These are phyloP conservation scores for Fusarium fracticaudum DNA, from an alignment of 2,329 filamentous ascomycete species.

Conservation along the genomic window DNA sequence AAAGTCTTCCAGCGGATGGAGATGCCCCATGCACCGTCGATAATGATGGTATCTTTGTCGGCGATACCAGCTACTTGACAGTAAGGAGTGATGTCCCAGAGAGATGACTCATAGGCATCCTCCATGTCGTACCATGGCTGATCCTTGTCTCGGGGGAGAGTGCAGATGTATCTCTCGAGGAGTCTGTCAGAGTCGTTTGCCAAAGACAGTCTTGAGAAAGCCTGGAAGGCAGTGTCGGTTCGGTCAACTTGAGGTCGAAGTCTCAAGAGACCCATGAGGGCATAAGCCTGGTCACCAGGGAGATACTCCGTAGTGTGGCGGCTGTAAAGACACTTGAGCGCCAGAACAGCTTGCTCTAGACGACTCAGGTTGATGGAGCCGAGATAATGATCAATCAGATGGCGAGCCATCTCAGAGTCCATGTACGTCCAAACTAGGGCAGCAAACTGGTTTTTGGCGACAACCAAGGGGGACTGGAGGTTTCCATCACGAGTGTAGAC, in stretches of 20 bases:
- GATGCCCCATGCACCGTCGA: conserved; percentile 47
- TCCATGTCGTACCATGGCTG: conserved; percentile 47
- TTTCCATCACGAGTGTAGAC: conserved; percentile 41
- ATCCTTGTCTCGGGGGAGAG: conserved; percentile 32
- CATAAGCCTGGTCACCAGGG: conserved; percentile 49
- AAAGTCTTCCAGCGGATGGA: conserved; percentile 47
- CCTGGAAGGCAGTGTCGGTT: conserved; percentile 49
- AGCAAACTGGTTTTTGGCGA: conserved; percentile 48
- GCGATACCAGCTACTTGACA: conserved; percentile 48
- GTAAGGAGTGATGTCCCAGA: conserved; percentile 49
- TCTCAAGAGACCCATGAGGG: conserved; percentile 50
- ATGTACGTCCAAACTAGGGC: conserved; percentile 43
- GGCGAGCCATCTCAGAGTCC: conserved; percentile 42
- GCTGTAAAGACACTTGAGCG: conserved; percentile 46
- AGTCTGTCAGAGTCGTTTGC: conserved; percentile 49
- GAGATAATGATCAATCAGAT: conserved; percentile 49
- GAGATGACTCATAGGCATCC: conserved; percentile 44
- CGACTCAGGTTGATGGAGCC: conserved; percentile 46
- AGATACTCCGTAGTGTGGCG: conserved; percentile 38
- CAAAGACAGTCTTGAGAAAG: conserved; percentile 49
- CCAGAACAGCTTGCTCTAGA: conserved; percentile 46
- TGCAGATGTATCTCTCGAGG: conserved; percentile 48
- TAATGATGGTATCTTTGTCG: conserved; percentile 47
- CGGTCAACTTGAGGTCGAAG: conserved; percentile 46
- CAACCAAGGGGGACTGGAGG: conserved; percentile 22